Evolutionary conservation across 2,329 filamentous ascomycete genomes (phyloP).

Genomic region (Chaetomiaceae sp.): DNA sequence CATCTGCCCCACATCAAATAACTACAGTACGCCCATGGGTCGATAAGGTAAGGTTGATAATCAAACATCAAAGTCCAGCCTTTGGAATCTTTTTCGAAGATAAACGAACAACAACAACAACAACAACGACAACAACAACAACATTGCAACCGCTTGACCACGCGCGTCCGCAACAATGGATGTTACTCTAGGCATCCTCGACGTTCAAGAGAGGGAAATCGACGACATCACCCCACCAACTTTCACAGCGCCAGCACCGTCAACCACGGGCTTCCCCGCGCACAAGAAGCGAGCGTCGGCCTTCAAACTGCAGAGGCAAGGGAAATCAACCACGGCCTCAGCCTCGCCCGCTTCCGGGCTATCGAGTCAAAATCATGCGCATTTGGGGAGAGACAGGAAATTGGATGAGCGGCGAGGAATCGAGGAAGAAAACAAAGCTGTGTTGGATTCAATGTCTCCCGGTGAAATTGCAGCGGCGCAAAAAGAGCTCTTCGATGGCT

Average conservation of each 20-base stretch:
- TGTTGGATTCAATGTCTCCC: slow-evolving; percentile 71
- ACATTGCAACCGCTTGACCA: background rate
- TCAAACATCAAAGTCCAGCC: no score
- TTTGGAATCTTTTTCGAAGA: no score
- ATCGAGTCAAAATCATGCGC: slow-evolving; percentile 16
- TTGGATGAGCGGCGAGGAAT: slow-evolving; percentile 66
- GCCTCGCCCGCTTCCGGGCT: slow-evolving; percentile 16
- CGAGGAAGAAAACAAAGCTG: slow-evolving; percentile 73
- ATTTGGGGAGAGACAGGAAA: slow-evolving; percentile 29
- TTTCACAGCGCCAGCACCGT: slow-evolving; percentile 54
- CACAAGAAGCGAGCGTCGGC: slow-evolving; percentile 78
- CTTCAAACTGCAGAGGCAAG: slow-evolving; percentile 68
- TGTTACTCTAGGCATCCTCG: slow-evolving; percentile 57
- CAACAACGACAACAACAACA: background rate
- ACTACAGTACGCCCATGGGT: no score
- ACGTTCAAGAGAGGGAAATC: slow-evolving; percentile 72
- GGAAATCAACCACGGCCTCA: slow-evolving; percentile 25
- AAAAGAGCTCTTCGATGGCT: slow-evolving; percentile 70
- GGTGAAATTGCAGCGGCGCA: slow-evolving; percentile 78
- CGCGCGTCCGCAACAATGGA: slow-evolving; percentile 29
- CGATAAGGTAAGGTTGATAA: no score
- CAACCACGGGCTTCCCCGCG: slow-evolving; percentile 74
- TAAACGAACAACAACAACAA: no score
- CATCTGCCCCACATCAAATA: no score
- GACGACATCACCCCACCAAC: slow-evolving; percentile 57